These are phyloP conservation scores for Salix brachista DNA, from an alignment of 345 rosid genomes.

Conservation along the genomic window DNA sequence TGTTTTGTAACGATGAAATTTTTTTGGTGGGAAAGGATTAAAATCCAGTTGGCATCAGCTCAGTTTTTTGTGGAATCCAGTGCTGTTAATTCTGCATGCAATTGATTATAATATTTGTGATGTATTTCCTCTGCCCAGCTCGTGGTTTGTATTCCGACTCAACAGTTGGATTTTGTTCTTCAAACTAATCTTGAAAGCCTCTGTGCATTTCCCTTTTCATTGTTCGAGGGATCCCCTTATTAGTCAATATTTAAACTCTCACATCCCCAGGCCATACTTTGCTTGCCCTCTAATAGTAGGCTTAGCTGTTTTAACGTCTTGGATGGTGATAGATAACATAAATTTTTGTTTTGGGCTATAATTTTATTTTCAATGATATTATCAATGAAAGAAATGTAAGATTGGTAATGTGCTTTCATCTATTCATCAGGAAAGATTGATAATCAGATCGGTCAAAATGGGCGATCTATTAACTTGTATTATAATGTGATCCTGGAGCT, in stretches of 20 bases:
- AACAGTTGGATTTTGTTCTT: neutral
- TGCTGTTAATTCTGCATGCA: neutral
- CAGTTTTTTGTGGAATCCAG: neutral
- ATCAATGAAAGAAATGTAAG: neutral
- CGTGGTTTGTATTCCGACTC: neutral
- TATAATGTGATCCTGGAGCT: neutral
- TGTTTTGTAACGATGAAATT: neutral
- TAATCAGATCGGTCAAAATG: neutral
- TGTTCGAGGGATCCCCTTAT: too few species aligned
- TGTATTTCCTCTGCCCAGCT: neutral
- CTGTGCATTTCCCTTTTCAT: neutral
- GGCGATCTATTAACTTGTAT: neutral
- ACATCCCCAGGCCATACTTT: too few species aligned
- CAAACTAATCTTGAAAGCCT: neutral
- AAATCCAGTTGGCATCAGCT: neutral
- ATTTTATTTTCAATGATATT: neutral
- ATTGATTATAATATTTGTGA: neutral
- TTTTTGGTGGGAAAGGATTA: neutral
- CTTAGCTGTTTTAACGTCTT: neutral
- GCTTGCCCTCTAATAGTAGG: too few species aligned
- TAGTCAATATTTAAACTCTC: too few species aligned
- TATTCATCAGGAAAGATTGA: neutral
- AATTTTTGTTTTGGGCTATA: neutral
- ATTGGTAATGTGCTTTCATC: neutral
- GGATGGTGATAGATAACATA: neutral